A percentile compares a stretch with the other conserved stretches of the same genome.
These are phyloP conservation scores for Fonsecaea multimorphosa DNA, from an alignment of 2,329 filamentous ascomycete species.

Conservation along the genomic window DNA sequence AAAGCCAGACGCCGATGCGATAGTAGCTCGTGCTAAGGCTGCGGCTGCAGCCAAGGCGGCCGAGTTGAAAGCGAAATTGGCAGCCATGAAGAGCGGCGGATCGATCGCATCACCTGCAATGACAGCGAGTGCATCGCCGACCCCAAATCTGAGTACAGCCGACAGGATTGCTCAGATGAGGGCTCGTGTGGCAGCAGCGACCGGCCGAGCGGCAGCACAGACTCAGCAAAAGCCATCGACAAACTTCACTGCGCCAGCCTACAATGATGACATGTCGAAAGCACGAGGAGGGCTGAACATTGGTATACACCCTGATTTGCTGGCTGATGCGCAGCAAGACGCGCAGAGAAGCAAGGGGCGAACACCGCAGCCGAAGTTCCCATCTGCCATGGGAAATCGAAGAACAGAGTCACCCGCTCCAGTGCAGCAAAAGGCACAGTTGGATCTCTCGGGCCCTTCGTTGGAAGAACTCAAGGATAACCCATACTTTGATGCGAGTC, in stretches of 20 bases:
- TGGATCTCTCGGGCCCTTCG: conserved; percentile 64
- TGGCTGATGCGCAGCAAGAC: conserved; percentile 55
- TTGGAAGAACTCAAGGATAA: conserved; percentile 69
- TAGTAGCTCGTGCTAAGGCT: conserved; percentile 55
- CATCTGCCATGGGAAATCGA: conserved; percentile 62
- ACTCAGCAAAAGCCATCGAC: conserved; percentile 54
- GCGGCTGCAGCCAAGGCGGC: conserved; percentile 57
- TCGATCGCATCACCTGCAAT: conserved; percentile 39
- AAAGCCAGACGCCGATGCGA: conserved; percentile 52
- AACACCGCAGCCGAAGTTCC: conserved; percentile 56
- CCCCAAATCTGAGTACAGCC: conserved; percentile 58
- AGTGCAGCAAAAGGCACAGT: conserved; percentile 53
- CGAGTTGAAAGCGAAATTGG: conserved; percentile 55
- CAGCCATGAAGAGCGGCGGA: conserved; percentile 42
- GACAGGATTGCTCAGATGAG: conserved; percentile 78
- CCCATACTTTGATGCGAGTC: conserved; percentile 79
- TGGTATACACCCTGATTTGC: conserved; percentile 76
- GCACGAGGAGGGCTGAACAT: conserved; percentile 74
- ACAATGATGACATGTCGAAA: conserved; percentile 55
- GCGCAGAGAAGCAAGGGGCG: conserved; percentile 49
- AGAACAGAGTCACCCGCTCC: conserved; percentile 53
- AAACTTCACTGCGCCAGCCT: conserved; percentile 52
- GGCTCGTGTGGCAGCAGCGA: conserved; percentile 78
- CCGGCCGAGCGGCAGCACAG: conserved; percentile 55
- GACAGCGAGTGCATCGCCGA: conserved; percentile 44